Conservation (phyloP, 108 stramenopile species). For the Conticribra guillardii region DNA sequence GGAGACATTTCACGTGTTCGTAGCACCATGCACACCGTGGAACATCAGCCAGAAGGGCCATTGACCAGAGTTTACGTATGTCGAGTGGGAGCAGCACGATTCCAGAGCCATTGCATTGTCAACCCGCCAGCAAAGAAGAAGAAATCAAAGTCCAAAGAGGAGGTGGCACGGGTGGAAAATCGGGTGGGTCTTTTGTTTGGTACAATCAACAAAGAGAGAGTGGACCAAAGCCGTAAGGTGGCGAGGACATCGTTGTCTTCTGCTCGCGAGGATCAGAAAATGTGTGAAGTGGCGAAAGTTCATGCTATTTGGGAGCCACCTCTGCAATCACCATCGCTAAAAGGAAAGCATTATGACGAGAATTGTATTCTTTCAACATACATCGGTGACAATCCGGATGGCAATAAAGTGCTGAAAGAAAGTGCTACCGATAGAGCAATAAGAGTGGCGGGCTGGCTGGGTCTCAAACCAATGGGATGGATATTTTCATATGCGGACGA, state of each 20-base stretch:
- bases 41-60: constrained; percentile 72
- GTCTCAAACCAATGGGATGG: constrained; percentile 80
- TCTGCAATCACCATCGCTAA: constrained; percentile 38
- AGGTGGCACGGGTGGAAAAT: constrained; percentile 36
- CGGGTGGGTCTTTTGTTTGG: constrained; percentile 77
- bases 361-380: constrained; percentile 26
- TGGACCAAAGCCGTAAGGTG: constrained; percentile 52
- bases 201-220: constrained; percentile 72
- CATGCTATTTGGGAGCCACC: constrained; percentile 85
- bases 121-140: constrained; percentile 13
- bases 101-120: constrained; percentile 62
- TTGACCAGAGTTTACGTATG: constrained; percentile 82
- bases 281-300: constrained; percentile 84
- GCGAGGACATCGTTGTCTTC: constrained; percentile 79
- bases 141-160: constrained; percentile 22
- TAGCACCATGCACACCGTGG: constrained; percentile 70
- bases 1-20: constrained; percentile 66
- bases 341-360: constrained; percentile 41
- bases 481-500: constrained; percentile 79
- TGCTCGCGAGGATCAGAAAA: constrained; percentile 58
- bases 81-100: constrained; percentile 69
- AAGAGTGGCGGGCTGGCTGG: constrained; percentile 62
- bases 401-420: neutral
- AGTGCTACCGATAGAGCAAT: constrained; percentile 48
- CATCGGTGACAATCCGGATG: constrained; percentile 13